Evolutionary conservation across 2,329 filamentous ascomycete species (phyloP), one percentile per base, ranked within the genome.

Genomic region (Cladorrhinum sp.): DNA sequence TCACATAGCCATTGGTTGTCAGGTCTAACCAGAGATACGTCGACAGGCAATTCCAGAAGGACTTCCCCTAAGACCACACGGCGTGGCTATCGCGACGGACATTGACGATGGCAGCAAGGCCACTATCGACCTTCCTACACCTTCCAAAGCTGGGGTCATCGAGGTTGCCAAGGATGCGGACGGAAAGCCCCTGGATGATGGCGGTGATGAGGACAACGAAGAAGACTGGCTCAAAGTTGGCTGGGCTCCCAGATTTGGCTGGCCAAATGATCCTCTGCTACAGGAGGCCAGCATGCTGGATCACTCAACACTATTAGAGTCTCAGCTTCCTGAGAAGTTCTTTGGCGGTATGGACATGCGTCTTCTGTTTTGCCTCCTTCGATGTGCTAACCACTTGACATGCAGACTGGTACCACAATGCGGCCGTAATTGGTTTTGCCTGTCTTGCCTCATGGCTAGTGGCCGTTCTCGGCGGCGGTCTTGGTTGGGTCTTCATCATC

Each of bases 341-440:
- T 99, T 90, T 73, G 95, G 95, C 72, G 90, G 89, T 90, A 77
- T 68, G 82, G 67, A 20, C 16, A 48, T 26, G 16, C 23, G 10
- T 51, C 14, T 1, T n/a, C 16, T 16, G 18, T 42, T 5, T 14
- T 56, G 9, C 6, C 21, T 56, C 20, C 21, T 26, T 18, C 36
- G 36, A 21, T 21, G 18, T 9, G 26, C 60, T 59, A 36, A 59
- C 36, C 7, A n/a, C 3, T 36, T n/a, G 10, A 3, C 5, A 20
- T 20, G 66, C 42, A 91, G 92, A 98, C 74, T 99, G 95, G 95
- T 99, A 98, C 75, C 93, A 99, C 75, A 99, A 99, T 74, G 87
- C 93, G 2, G 95, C 82, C n/a, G 79, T 99, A 64, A 97, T 99
- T 72, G 82, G 94, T 66, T 97, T 99, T 72, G 92, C 94, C 56